Evolutionary conservation across 139 green algal genomes (phyloP), one percentile per base, ranked within the genome.

Genomic region (Coccomyxa sp.): DNA sequence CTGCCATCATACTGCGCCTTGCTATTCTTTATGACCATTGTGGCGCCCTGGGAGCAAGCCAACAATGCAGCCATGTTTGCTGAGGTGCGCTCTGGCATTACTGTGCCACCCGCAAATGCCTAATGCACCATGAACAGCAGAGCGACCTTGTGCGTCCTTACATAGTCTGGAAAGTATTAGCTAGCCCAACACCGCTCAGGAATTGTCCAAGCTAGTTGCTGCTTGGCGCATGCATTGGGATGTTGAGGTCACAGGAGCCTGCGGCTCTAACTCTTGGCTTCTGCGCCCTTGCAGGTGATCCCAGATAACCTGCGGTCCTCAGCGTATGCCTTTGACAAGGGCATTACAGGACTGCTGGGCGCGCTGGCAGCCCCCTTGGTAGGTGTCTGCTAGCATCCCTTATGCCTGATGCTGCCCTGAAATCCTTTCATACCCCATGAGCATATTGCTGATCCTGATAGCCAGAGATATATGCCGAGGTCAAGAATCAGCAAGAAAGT

Each of bases 11-110:
- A 71, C n/a, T 22, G 64, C 27, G 64, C n/a, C 27, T 29, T 71
- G 64, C 64, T 71, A 1, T 36, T 71, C 29, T 71, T 37, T 5
- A 71, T 36, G 29, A 38, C 64, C 12, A 36, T 71, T 36, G 64
- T 71, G 27, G 64, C 64, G n/a, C 64, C 64, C 1, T 71, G 64
- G 64, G 64, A 71, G 64, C 64, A 71, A 36, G 64, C 64, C 27
- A 71, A 71, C 64, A 71, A 71, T 5, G 64, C 64, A 3, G 64
- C 64, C 27, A 71, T 71, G 64, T 71, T 71, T 36, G 27, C 64
- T 18, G 64, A 71, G 64, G 64, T 71, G 7, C 27, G 44, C 16
- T 16, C 14, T 16, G 12, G 12, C 14, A 58, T 12, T 12, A 58
- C 44, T n/a, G n/a, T n/a, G n/a, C n/a, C n/a, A n/a, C n/a, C n/a